These are phyloP conservation scores for Phytophthora fragariaefolia DNA, from an alignment of 352 stramenopile species.

Conservation along the genomic window DNA sequence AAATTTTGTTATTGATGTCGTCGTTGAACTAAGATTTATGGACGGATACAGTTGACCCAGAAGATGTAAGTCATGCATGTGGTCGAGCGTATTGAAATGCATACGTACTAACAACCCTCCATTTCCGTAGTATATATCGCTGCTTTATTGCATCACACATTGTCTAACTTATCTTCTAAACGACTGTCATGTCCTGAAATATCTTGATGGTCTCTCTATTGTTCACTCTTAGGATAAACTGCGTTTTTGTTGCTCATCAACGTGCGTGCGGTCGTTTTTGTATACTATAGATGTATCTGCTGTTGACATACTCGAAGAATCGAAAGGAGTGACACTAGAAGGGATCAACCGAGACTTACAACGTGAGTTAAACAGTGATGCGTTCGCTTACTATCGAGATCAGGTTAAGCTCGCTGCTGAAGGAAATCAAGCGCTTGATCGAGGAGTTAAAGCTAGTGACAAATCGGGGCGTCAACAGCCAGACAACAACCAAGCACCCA, in stretches of 20 bases:
- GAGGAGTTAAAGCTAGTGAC: background rate
- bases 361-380: constrained; percentile 50
- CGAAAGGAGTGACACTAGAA: constrained; percentile 51
- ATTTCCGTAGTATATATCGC: constrained; percentile 64
- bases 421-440: constrained; percentile 12
- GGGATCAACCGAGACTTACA: constrained; percentile 59
- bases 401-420: constrained; percentile 40
- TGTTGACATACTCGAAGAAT: constrained; percentile 64
- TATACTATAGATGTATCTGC: constrained; percentile 52
- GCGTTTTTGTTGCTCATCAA: too few species aligned
- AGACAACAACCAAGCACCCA: background rate
- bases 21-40: constrained; percentile 53
- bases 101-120: background rate
- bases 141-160: constrained; percentile 82
- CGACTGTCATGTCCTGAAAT: constrained; percentile 53
- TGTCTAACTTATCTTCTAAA: constrained; percentile 64
- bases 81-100: background rate
- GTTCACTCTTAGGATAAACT: background rate
- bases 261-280: background rate
- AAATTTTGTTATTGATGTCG: constrained; percentile 4
- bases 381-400: constrained; percentile 47
- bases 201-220: constrained; percentile 44
- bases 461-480: background rate
- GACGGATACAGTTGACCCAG: constrained; percentile 68
- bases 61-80: constrained; percentile 57